Evolutionary conservation across 768 basidiomycete genomes (phyloP).

Genomic region (Postia placenta): DNA sequence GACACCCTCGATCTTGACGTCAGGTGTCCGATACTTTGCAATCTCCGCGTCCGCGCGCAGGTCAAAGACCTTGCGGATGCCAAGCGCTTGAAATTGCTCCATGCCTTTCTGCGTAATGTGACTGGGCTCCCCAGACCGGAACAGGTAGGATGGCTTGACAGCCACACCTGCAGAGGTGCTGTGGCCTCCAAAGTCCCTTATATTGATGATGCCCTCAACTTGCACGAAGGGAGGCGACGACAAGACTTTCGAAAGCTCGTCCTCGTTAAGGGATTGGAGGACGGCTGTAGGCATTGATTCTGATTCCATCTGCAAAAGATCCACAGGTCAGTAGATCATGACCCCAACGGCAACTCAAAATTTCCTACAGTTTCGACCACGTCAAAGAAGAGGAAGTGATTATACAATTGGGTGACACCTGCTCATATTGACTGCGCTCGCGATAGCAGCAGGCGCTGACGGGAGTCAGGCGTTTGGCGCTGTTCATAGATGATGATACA

Average conservation of each 20-base stretch:
- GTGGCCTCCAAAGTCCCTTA: conserved; percentile 30
- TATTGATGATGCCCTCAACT: conserved; percentile 35
- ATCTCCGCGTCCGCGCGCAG: conserved; percentile 33
- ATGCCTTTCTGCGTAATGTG: conserved; percentile 30
- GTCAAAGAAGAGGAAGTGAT: too few relatives aligned
- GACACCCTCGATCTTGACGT: conserved; percentile 27
- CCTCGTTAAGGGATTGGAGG: conserved; percentile 1
- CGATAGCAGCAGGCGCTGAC: too few relatives aligned
- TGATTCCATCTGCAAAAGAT: too few relatives aligned
- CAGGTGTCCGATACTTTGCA: conserved; percentile 24
- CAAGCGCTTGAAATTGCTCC: conserved; percentile 27
- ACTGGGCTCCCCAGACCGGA: conserved; percentile 35
- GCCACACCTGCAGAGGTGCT: conserved; percentile 2
- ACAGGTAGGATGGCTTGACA: conserved; percentile 28
- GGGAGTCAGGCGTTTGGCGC: too few relatives aligned
- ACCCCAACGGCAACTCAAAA: too few relatives aligned
- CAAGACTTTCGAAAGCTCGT: conserved; percentile 5
- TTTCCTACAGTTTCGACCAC: too few relatives aligned
- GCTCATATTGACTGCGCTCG: too few relatives aligned
- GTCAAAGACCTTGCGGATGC: conserved; percentile 34
- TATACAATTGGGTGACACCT: too few relatives aligned
- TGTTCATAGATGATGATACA: too few relatives aligned
- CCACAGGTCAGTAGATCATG: too few relatives aligned
- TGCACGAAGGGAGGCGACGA: conserved; percentile 30
- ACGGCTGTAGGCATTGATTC: too few relatives aligned